These are phyloP conservation scores for Colletotrichum chlorophyti DNA, from an alignment of 2,329 filamentous ascomycete genomes.

Conservation along the genomic window DNA sequence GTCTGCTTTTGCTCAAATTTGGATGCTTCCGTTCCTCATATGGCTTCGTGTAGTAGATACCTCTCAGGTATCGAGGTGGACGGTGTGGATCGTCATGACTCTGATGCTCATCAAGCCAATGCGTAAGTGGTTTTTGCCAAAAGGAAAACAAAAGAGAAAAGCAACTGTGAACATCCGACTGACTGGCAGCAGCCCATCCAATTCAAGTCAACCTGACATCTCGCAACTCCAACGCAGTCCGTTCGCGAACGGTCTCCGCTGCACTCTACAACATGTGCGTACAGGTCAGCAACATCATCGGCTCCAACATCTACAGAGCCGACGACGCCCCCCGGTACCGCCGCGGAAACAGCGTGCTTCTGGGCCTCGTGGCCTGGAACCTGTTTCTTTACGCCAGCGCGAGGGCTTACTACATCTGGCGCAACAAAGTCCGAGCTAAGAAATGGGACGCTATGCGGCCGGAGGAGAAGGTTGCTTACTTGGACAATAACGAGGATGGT, in stretches of 20 bases:
- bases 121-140: too few relatives aligned
- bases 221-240: slow-evolving; percentile 64
- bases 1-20: slow-evolving; percentile 45
- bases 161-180: background rate
- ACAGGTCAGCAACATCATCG: slow-evolving; percentile 41
- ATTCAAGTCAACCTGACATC: slow-evolving; percentile 50
- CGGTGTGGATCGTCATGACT: slow-evolving; percentile 42
- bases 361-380: slow-evolving; percentile 55
- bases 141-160: too few relatives aligned
- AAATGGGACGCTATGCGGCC: slow-evolving; percentile 55
- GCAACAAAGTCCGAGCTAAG: slow-evolving; percentile 51
- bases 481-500: slow-evolving; percentile 46
- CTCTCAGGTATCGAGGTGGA: slow-evolving; percentile 38
- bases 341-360: slow-evolving; percentile 56
- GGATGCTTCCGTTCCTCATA: slow-evolving; percentile 60
- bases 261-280: slow-evolving; percentile 61
- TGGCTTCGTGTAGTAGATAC: slow-evolving; percentile 46
- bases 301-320: slow-evolving; percentile 50
- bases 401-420: slow-evolving; percentile 58
- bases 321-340: slow-evolving; percentile 40
- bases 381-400: slow-evolving; percentile 54
- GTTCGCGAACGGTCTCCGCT: slow-evolving; percentile 62
- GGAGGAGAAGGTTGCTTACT: slow-evolving; percentile 40
- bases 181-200: slow-evolving; percentile 45
- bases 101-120: slow-evolving; percentile 42